Percentiles rank a stretch among this genome's conserved stretches.
Evolutionary conservation across 345 rosid genomes (phyloP).

Genomic region (Mallotus nudiflorus): DNA sequence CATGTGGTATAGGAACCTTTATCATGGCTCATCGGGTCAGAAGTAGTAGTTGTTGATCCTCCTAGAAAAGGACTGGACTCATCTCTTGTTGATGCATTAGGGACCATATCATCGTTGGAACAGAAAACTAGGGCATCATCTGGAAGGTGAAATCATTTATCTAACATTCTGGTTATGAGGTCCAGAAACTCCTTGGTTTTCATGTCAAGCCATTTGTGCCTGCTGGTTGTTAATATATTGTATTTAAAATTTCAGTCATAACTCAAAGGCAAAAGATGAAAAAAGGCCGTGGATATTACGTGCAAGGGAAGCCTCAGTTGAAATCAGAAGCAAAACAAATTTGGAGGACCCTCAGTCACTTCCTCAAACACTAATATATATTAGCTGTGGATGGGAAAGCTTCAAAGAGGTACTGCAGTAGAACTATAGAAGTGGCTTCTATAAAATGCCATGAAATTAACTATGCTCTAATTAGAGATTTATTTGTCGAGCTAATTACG

Average conservation of each 20-base stretch:
- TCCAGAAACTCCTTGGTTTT: not conserved
- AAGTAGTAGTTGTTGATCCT: slow-evolving; percentile 86
- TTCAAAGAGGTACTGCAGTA: slow-evolving; percentile 68
- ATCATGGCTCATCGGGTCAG: slow-evolving; percentile 91
- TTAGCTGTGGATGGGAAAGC: slow-evolving; percentile 98
- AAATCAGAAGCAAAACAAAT: slow-evolving; percentile 50
- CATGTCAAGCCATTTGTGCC: not conserved
- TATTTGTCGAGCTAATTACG: slow-evolving; percentile 16
- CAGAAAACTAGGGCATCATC: slow-evolving; percentile 44
- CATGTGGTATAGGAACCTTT: slow-evolving; percentile 65
- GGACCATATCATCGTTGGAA: slow-evolving; percentile 46
- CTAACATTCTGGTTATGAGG: not conserved
- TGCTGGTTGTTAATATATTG: not conserved
- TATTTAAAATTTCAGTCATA: slow-evolving; percentile 39
- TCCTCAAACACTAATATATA: slow-evolving; percentile 85
- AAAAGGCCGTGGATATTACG: slow-evolving; percentile 97
- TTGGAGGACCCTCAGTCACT: slow-evolving; percentile 44
- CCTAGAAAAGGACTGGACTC: slow-evolving; percentile 91
- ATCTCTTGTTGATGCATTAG: slow-evolving; percentile 67
- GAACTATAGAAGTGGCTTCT: slow-evolving; percentile 10
- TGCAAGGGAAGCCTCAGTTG: slow-evolving; percentile 72
- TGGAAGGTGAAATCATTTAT: slow-evolving; percentile 46
- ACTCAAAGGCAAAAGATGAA: slow-evolving; percentile 60
- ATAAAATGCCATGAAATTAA: not conserved
- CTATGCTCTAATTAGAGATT: not conserved